Base-by-base conservation (phyloP, 2,329 filamentous ascomycete species). In the Amphichorda felina region DNA sequence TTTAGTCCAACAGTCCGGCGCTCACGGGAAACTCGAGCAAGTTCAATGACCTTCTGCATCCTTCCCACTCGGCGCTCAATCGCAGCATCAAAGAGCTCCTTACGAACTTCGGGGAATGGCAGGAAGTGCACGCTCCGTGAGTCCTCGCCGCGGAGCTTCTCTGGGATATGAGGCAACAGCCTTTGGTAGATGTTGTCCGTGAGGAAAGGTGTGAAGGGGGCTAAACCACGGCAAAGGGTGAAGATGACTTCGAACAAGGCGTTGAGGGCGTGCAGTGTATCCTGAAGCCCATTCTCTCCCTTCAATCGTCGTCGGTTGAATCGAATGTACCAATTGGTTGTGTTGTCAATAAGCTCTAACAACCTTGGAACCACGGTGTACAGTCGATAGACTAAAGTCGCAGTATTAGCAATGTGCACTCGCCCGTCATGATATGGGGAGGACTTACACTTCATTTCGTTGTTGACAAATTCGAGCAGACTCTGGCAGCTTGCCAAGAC, bases 251-350 rank as follows among this genome's bases (percentile, higher is more conserved):
- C 87, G 49, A 94, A 95, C 7, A 96, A 73, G 2, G 91, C 89
- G 60, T 96, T 94, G 37, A 98, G 68, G 1, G 89, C 91, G 50
- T 94, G 85, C 34, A 81, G 66, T 9, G 91, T 95, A 54, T 96
- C 91, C 11, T 88, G 73, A 17, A 85, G 60, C 14, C 87, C 86
- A 44, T 85, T 78, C 53, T 93, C 87, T 30, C 88, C 88, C 75
- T 94, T 95, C 45, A 94, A 68, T 37, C 88, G 77, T 57, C 83
- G 83, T 37, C 88, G 75, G 66, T 95, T 95, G 66, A 94, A 93
- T 41, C 87, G 75, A 55, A 95, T 95, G 61, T 95, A 95, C 88
- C 88, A 95, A 60, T 96, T 96, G n/a, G 88, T 95, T 4, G 84
- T 87, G 60, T 93, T 87, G 50, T 95, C 89, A 44, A 95, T 93